These are phyloP conservation scores for Centaurea solstitialis DNA, from an alignment of 129 eudicot species.

Conservation along the genomic window DNA sequence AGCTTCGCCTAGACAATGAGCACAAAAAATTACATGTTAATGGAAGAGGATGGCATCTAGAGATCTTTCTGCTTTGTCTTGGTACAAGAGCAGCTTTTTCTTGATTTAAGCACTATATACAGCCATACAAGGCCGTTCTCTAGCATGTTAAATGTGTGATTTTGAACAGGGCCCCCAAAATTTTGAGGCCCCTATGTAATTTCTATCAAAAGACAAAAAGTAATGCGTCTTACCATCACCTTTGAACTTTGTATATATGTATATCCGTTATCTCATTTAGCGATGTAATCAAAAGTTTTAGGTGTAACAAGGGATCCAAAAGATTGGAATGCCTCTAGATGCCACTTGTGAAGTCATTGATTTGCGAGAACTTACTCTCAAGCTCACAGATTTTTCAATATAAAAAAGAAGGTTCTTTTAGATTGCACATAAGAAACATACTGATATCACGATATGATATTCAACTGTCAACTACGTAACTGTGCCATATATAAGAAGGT, in stretches of 20 bases:
- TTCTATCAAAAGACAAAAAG: no score
- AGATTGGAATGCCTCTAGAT: not conserved
- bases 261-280: no score
- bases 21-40: not conserved
- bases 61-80: not conserved
- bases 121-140: no score
- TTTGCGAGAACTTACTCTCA: not conserved
- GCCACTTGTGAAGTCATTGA: not conserved
- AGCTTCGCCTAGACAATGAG: slow-evolving; percentile 70
- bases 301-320: no score
- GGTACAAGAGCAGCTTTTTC: not conserved
- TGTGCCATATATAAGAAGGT: not conserved
- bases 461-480: not conserved
- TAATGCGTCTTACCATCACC: no score
- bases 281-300: no score
- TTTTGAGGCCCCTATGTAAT: no score
- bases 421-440: not conserved
- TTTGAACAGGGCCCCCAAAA: no score
- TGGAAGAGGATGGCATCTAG: not conserved
- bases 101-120: not conserved
- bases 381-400: not conserved
- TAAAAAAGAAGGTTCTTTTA: not conserved
- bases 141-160: no score
- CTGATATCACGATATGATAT: not conserved
- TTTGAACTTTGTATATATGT: no score